Evolutionary conservation across 805 yeast genomes (phyloP), one percentile per base, ranked within the genome.

Genomic region (Pichia sporocuriosa): DNA sequence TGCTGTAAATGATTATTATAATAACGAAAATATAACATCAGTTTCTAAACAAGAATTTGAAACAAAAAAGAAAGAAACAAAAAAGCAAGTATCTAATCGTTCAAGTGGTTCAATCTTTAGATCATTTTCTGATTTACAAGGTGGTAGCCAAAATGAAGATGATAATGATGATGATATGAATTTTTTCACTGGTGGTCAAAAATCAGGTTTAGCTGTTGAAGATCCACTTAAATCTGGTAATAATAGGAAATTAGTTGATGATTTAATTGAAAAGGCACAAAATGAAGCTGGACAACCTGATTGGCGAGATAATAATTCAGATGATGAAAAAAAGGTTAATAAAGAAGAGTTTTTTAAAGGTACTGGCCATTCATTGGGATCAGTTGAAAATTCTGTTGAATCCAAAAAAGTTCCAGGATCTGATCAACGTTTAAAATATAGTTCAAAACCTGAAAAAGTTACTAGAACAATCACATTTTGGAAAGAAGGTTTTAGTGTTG

Each of bases 401-500:
- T 59, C 67, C 1, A 22, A 34, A 12, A 28, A 26, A 4, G 39
- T 55, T 46, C 40, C 48, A 7, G 46, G 54, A 20, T 33, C 30
- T 5, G 24, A 21, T 20, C 10, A 26, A 12, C 7, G 13, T 26
- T 13, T 26, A 6, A 26, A 26, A 12, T 12, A 26, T 15, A 33
- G 33, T 16, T 35, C 37, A 21, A 48, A 55, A 6, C 57, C 57
- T 2, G 68, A 65, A 30, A 79, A 77, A 44, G 96, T 82, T 5
- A 71, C 73, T 15, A 74, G 97, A 56, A 84, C 84, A 32, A 82
- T 93, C 47, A 86, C 95, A 0, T 90, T 93, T 60, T 93, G 98
- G 98, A 82, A 79, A 52, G 90, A 93, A 55, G 98, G 98, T 2
- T 93, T 93, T 64, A 86, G 87, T 48, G 88, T 93, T 21, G 97